Conservation (phyloP, 2,329 filamentous ascomycete species). For the Stenocarpella maydis region DNA sequence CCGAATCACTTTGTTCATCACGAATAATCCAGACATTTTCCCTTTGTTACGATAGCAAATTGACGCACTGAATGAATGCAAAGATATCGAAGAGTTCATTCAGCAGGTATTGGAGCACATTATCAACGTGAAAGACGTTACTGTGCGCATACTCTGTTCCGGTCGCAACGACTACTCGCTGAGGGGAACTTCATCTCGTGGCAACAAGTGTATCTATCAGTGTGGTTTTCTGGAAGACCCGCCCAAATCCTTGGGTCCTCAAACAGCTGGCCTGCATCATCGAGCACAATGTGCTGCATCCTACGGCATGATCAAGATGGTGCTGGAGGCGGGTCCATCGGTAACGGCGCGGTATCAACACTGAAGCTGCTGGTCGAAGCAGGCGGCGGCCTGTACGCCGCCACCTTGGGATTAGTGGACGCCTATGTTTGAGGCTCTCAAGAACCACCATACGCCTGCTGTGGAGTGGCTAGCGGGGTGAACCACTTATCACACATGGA, state of each 20-base stretch:
- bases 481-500: no score
- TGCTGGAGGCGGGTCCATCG: neutral
- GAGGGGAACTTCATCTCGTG: no score
- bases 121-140: neutral
- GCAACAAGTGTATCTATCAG: no score
- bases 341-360: neutral
- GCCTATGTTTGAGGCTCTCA: neutral
- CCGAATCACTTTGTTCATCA: neutral
- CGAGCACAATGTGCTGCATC: neutral
- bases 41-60: neutral
- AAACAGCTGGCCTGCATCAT: neutral
- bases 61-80: neutral
- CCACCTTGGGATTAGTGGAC: neutral
- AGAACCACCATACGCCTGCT: neutral
- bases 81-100: neutral
- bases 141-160: neutral
- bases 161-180: neutral
- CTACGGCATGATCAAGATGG: neutral
- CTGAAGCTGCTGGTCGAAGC: neutral
- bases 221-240: neutral
- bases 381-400: neutral
- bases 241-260: neutral
- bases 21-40: neutral
- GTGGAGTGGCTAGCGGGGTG: slow-evolving; percentile 5
- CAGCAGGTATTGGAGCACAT: neutral